Conservation (phyloP, 768 basidiomycete genomes). For the Phlegmacium glaucopus region DNA sequence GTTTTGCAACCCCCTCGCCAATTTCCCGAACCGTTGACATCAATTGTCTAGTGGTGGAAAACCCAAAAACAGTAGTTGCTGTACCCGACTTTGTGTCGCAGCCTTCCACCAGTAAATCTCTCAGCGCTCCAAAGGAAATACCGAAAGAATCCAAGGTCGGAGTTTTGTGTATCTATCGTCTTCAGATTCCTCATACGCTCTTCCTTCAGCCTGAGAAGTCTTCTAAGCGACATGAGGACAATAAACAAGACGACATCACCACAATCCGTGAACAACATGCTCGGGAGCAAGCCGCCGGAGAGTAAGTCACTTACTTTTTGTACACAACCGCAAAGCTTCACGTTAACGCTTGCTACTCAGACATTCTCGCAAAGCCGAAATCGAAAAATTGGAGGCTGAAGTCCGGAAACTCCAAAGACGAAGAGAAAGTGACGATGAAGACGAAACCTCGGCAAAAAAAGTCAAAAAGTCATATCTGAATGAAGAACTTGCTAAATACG, state of each 20-base stretch:
- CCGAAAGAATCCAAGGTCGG: slow-evolving; percentile 13
- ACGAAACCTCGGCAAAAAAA: slow-evolving; percentile 54
- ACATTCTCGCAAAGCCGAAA: slow-evolving; percentile 65
- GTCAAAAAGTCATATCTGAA: slow-evolving; percentile 69
- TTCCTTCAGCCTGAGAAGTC: slow-evolving; percentile 23
- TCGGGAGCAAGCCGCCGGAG: slow-evolving; percentile 59
- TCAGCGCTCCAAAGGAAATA: slow-evolving; percentile 3
- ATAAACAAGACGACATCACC: slow-evolving; percentile 48
- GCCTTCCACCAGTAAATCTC: slow-evolving; percentile 11
- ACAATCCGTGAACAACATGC: slow-evolving; percentile 77
- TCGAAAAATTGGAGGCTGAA: slow-evolving; percentile 85
- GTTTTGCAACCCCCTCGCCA: slow-evolving; percentile 23
- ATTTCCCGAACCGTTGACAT: not conserved
- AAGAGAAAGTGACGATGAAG: slow-evolving; percentile 58
- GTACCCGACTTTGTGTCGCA: slow-evolving; percentile 41
- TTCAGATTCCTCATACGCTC: not conserved
- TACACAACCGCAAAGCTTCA: not conserved
- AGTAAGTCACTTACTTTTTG: slow-evolving; percentile 36
- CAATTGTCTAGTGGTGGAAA: slow-evolving; percentile 32
- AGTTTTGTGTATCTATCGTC: not conserved
- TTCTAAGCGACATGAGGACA: slow-evolving; percentile 34
- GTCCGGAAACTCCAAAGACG: slow-evolving; percentile 74
- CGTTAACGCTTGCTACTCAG: slow-evolving; percentile 29
- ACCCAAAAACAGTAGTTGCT: slow-evolving; percentile 23
- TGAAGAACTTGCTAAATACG: slow-evolving; percentile 81